Conservation (phyloP, 106 monocot genomes). For the Platanthera guangdongensis region DNA sequence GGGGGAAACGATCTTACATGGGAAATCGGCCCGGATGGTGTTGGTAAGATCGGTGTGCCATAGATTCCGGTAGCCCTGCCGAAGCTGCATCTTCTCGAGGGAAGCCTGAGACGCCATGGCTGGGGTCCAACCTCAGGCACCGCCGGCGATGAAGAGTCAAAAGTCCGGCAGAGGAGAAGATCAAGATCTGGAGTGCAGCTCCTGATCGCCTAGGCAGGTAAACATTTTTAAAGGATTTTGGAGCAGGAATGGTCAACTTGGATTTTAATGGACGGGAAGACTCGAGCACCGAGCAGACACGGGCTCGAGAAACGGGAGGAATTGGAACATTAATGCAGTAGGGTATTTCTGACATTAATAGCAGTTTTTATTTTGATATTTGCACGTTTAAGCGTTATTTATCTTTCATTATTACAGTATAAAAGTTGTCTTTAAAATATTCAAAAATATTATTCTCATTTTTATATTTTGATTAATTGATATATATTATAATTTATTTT, state of each 20-base stretch:
- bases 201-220: neutral
- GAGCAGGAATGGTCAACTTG: slow-evolving; percentile 1
- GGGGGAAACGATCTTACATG: slow-evolving; percentile 31
- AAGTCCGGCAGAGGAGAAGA: neutral
- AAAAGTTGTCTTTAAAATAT: too few species aligned
- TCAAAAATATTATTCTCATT: too few species aligned
- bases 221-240: neutral
- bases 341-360: too few species aligned
- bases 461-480: too few species aligned
- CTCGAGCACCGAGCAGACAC: too few species aligned
- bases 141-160: neutral
- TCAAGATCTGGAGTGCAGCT: neutral
- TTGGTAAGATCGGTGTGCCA: slow-evolving; percentile 25
- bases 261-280: too few species aligned
- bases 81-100: slow-evolving; percentile 32
- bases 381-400: too few species aligned
- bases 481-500: too few species aligned
- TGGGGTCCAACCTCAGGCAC: neutral
- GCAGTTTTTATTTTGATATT: too few species aligned
- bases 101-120: slow-evolving; percentile 24
- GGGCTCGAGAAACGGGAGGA: too few species aligned
- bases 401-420: too few species aligned
- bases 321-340: too few species aligned
- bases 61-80: slow-evolving; percentile 28
- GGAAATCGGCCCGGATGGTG: slow-evolving; percentile 43